Evolutionary conservation across 2,329 filamentous ascomycete species (phyloP), one percentile per base, ranked within the genome.

Genomic region (Zymoseptoria brevis): DNA sequence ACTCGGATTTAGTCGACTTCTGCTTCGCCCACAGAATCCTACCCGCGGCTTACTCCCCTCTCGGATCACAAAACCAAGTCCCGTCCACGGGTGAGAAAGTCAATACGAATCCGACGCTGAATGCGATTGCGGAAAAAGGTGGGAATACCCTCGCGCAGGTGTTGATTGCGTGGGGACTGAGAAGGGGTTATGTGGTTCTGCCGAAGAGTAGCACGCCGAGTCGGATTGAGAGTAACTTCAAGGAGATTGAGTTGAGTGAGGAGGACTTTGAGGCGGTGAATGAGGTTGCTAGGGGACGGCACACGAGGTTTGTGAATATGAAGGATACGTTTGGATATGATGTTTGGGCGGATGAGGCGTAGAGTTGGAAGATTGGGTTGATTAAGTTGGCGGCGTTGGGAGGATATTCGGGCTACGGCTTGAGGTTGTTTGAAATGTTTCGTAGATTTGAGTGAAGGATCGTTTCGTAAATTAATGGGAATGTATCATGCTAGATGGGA

Each of bases 291-390:
- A 79, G 83, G 71, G 83, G 84, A 41, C 80, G 87, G 55, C 84
- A 88, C 73, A 83, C 81, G 24, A 83, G 87, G 45, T 90, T 90
- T 69, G 87, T 90, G 60, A 89, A 90, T 76, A 90, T 90, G 87
- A 90, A 88, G 80, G 87, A 89, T 64, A 88, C 85, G 1, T 90
- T 90, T 72, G 87, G 87, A 6, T 88, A 87, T 71, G 79, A 90
- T 67, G 81, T 89, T 54, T 77, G 75, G 75, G 71, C 74, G n/a
- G 71, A 75, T 57, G 75, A 77, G 71, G 58, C 56, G 48, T 61
- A 53, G 50, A n/a, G n/a, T n/a, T n/a, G n/a, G n/a, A n/a, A n/a
- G n/a, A n/a, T n/a, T n/a, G n/a, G n/a, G n/a, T n/a, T n/a, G n/a
- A n/a, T n/a, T n/a, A n/a, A n/a, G n/a, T n/a, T n/a, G n/a, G n/a